Evolutionary conservation across 495 filamentous ascomycete species (phyloP), one percentile per base, ranked within the genome.

Genomic region (Aspergillus bridgeri): DNA sequence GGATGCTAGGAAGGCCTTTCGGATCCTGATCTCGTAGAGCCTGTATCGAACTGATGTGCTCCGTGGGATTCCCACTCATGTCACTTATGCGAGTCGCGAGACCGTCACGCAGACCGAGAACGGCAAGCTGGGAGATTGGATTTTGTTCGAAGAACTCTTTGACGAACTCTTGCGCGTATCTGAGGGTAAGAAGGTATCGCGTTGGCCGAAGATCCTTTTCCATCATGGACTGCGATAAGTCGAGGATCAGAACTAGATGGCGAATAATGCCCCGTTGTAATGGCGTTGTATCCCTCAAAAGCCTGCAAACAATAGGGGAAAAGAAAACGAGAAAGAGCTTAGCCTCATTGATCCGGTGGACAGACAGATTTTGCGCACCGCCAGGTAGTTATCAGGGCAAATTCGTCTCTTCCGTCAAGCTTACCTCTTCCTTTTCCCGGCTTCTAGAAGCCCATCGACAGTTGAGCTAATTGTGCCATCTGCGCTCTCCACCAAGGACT

Each of bases 61-160:
- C 90, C 6, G 83, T 86, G 0, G 92, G 91, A 68, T 97, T 97
- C 3, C 95, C 95, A 53, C 85, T 88, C 79, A 96, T 88, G 66
- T 96, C 90, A 67, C 86, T 92, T 51, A 98, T 83, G 38, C 90
- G 77, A 8, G 94, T 72, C 7, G 92, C 92, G 17, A 98, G 76
- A 15, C 94, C 94, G 71, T 98, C 95, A 45, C 87, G 85, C 84
- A 96, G 92, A 48, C 89, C 93, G 43, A 98, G 75, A 21, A 98
- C 85, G 15, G 88, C 91, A 42, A 98, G 79, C 67, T 98, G 95
- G 25, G 90, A 94, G 69, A 98, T 98, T n/a, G 94, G 94, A 59
- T 98, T 98, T 70, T 98, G 94, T 70, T 97, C 93, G 69, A 98
- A 98, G 73, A 91, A 98, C 62, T 97, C 95, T 47, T 86, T 81